Conservation (phyloP, 768 basidiomycete species). For the Mycena maculata region DNA sequence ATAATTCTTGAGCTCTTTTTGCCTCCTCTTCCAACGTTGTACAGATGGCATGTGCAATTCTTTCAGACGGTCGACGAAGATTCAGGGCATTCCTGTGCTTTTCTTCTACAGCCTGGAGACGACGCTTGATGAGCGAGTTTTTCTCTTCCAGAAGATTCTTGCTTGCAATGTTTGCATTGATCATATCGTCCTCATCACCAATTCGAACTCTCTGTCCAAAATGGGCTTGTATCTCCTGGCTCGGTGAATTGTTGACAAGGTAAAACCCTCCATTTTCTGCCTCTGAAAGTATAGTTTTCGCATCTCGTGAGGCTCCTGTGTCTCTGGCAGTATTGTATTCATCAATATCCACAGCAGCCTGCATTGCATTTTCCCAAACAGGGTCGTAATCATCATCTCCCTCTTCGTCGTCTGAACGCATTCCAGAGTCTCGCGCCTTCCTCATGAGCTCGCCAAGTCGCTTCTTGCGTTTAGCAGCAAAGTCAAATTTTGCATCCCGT, state of each 20-base stretch:
- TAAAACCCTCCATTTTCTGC: neutral
- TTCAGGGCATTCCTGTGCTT: neutral
- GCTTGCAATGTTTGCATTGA: neutral
- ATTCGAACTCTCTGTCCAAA: neutral
- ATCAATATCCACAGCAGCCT: neutral
- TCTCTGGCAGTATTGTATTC: neutral
- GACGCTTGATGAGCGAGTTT: slow-evolving; percentile 1
- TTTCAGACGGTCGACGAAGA: neutral
- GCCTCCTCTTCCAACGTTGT: slow-evolving; percentile 26
- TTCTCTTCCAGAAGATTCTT: slow-evolving; percentile 5
- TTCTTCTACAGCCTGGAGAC: neutral
- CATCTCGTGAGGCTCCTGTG: slow-evolving; percentile 7
- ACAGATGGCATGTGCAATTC: slow-evolving; percentile 14
- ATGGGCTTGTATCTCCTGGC: neutral
- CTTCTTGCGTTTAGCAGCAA: slow-evolving; percentile 2
- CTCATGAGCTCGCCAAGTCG: slow-evolving; percentile 5
- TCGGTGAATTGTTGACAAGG: neutral
- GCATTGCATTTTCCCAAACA: slow-evolving; percentile 17
- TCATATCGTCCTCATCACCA: neutral
- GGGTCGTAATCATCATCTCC: slow-evolving; percentile 7
- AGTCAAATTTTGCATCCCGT: slow-evolving; percentile 24
- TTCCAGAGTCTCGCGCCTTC: neutral
- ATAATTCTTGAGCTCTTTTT: neutral
- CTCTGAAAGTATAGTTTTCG: neutral
- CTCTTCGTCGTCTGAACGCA: neutral